A percentile compares a stretch with the other conserved stretches of the same genome.
phyloP scores from a whole-genome alignment of 164 flowering plant species.

The Nymphaea colorata region DNA sequence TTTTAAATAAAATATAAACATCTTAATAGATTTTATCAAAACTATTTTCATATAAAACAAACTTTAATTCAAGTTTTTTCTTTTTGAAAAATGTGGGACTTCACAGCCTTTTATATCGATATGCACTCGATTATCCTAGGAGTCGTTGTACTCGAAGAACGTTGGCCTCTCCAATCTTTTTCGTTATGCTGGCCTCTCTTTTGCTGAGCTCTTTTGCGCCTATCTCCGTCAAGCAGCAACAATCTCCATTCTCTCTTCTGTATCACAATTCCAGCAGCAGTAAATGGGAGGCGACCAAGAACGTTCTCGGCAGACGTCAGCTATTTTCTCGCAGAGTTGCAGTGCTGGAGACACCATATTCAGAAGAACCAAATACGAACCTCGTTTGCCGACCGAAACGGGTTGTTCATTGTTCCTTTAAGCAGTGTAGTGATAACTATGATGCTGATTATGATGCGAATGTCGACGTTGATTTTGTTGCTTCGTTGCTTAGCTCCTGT shows the following conservation, averaged over 20 bases:
- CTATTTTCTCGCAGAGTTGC: neutral
- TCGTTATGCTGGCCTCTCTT: neutral
- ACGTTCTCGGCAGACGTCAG: neutral
- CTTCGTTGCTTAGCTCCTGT: constrained; percentile 39
- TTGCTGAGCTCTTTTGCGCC: neutral
- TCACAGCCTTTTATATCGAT: no score
- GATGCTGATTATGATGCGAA: neutral
- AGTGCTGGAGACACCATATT: neutral
- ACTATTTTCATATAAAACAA: no score
- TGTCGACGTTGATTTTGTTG: constrained; percentile 12
- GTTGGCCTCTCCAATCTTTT: no score
- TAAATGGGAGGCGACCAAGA: neutral
- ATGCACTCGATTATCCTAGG: no score
- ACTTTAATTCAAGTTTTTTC: no score
- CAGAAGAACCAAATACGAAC: no score
- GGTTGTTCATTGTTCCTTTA: neutral
- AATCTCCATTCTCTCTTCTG: neutral
- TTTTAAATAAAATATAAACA: no score
- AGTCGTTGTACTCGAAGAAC: no score
- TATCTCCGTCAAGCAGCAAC: neutral
- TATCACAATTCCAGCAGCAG: neutral
- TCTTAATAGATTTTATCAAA: no score
- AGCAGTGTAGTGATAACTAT: neutral
- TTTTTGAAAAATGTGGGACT: no score
- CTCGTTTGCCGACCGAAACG: neutral